Evolutionary conservation across 169 alveolate genomes (phyloP), one percentile per base, ranked within the genome.

Genomic region (Plasmodium coatneyi): DNA sequence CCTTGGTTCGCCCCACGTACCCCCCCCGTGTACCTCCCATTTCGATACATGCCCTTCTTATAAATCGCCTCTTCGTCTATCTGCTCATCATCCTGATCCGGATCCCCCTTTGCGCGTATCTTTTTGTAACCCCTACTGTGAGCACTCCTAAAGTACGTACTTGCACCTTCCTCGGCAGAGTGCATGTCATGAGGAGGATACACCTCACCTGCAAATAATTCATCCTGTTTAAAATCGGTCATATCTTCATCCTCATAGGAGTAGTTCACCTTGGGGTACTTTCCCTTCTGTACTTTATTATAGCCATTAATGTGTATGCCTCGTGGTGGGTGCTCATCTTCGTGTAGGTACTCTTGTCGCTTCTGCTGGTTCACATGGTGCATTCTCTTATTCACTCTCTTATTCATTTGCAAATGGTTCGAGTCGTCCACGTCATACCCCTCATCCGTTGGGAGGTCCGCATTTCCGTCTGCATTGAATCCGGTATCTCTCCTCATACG

Each of bases 401-500:
- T 10, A 12, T 46, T 46, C 19, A 46, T n/a, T 19, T 66, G 36
- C n/a, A 5, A 22, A 66, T 66, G n/a, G 1, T 66, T 66, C n/a
- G 76, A 66, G 39, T n/a, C 36, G 19, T 66, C 76, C 10, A 66
- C 30, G n/a, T 4, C 36, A 54, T 81, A 81, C 41, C 36, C 16
- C 5, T 39, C 80, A 46, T 49, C 54, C 25, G 52, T 60, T 12
- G 7, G 60, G 7, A 16, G 19, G 66, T 86, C 19, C 52, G 41
- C 39, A 74, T 76, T 56, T 19, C 22, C 71, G 6, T 76, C 80
- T 72, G 79, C 25, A 86, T 39, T 34, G 7, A 30, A 54, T 5
- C 54, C 30, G 10, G 71, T 41, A 54, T 86, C 36, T 52, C 84
- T 49, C 80, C 80, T 86, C 43, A 86, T 28, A 22, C 34, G 32